Conservation (phyloP, 176 grass and related monocot genomes). For the Cenchrus fungigraminus region DNA sequence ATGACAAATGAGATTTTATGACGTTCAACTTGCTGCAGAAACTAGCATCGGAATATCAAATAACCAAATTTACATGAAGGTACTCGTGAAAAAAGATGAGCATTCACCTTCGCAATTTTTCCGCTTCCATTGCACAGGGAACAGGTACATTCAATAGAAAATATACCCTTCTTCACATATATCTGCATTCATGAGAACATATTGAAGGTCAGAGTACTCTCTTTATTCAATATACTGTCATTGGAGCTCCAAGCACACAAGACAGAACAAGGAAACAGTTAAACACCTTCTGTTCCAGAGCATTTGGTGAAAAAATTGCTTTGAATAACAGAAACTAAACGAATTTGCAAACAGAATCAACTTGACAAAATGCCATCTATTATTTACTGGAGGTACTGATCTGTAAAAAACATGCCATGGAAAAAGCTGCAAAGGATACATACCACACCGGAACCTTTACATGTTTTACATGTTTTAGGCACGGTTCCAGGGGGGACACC, state of each 20-base stretch:
- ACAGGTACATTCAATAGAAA: conserved; percentile 67
- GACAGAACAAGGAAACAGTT: conserved; percentile 9
- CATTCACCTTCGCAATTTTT: conserved; percentile 76
- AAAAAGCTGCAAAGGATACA: conserved; percentile 41
- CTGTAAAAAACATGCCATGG: conserved; percentile 6
- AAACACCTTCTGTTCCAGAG: neutral
- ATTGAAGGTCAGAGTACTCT: conserved; percentile 17
- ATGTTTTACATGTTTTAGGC: conserved; percentile 93
- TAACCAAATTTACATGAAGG: conserved; percentile 22
- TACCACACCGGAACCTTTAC: conserved; percentile 86
- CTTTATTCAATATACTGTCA: neutral
- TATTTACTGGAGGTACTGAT: neutral
- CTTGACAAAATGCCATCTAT: neutral
- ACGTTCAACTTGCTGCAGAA: neutral
- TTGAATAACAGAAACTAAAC: neutral
- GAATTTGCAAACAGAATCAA: neutral
- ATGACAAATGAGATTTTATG: neutral
- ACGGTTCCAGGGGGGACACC: conserved; percentile 89
- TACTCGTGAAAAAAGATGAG: conserved; percentile 34
- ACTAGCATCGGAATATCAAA: neutral
- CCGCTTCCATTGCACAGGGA: conserved; percentile 66
- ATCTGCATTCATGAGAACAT: conserved; percentile 55
- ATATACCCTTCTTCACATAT: conserved; percentile 61
- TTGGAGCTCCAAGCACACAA: neutral
- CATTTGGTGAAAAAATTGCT: conserved; percentile 4